Evolutionary conservation across 345 rosid genomes (phyloP).

Genomic region (Boechera stricta): DNA sequence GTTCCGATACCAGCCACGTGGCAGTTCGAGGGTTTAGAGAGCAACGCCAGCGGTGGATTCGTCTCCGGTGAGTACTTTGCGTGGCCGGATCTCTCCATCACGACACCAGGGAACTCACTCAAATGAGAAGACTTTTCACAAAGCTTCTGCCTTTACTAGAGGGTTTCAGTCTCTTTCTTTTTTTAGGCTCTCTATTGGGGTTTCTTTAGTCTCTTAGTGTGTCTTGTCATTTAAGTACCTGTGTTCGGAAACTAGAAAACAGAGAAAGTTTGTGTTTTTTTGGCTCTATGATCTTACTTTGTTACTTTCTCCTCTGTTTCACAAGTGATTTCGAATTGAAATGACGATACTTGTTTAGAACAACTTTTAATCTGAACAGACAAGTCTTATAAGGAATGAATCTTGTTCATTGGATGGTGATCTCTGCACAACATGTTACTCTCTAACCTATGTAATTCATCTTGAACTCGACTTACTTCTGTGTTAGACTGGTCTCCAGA

Average conservation of each 20-base stretch:
- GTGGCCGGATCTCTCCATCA: constrained; percentile 96
- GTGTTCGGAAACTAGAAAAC: constrained; percentile 35
- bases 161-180: constrained; percentile 7
- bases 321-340: constrained; percentile 20
- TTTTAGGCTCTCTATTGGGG: constrained; percentile 2
- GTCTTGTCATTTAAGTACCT: constrained; percentile 36
- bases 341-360: constrained; percentile 22
- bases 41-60: constrained; percentile 49
- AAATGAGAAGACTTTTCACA: constrained; percentile 51
- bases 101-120: constrained; percentile 79
- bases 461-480: constrained; percentile 47
- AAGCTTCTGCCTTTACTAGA: constrained; percentile 33
- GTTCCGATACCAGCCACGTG: constrained; percentile 61
- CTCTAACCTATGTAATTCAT: constrained; percentile 53
- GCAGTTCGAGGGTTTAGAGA: constrained; percentile 82
- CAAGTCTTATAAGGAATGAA: constrained; percentile 21
- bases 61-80: constrained; percentile 71
- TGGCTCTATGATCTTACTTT: constrained; percentile 12
- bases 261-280: constrained; percentile 29
- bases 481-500: constrained; percentile 68
- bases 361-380: constrained; percentile 11
- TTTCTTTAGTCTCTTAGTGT: constrained; percentile 26
- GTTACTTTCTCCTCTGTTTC: constrained; percentile 27
- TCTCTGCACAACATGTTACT: constrained; percentile 55
- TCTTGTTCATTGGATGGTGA: constrained; percentile 37